These are phyloP conservation scores for Trifolium subterraneum DNA, from an alignment of 306 rosid genomes.

Conservation along the genomic window DNA sequence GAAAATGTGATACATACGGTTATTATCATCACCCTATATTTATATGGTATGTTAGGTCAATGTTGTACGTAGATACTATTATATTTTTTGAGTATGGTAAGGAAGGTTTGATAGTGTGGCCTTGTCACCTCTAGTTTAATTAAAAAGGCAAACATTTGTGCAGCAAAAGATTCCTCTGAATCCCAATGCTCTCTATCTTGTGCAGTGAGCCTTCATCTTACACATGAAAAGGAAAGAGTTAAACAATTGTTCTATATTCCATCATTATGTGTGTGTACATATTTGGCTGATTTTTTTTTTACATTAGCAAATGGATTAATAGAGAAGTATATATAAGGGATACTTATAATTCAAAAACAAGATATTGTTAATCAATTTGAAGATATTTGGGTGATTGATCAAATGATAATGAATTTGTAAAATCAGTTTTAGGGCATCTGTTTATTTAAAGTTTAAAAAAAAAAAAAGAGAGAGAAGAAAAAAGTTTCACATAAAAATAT, in stretches of 20 bases:
- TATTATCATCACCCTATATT: not conserved
- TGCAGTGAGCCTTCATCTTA: conserved; percentile 26
- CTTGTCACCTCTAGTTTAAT: conserved; percentile 44
- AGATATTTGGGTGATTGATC: too few species aligned
- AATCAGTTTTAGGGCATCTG: too few species aligned
- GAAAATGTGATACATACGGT: conserved; percentile 37
- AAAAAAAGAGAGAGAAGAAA: too few species aligned
- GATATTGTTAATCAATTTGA: too few species aligned
- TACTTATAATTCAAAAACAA: too few species aligned
- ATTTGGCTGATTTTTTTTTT: too few species aligned
- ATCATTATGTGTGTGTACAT: not conserved
- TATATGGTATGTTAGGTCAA: conserved; percentile 39
- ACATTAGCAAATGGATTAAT: too few species aligned
- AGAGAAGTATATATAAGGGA: too few species aligned
- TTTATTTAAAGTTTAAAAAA: too few species aligned
- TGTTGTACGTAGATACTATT: conserved; percentile 14
- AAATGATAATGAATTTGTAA: too few species aligned
- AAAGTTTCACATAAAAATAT: too few species aligned
- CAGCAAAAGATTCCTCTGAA: conserved; percentile 61
- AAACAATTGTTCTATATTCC: not conserved
- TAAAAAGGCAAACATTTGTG: conserved; percentile 46
- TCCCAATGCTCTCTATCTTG: conserved; percentile 50
- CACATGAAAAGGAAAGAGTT: conserved; percentile 17
- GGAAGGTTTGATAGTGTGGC: conserved; percentile 41
- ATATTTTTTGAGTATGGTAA: conserved; percentile 7